Evolutionary conservation across 768 basidiomycete genomes (phyloP).

Genomic region (Boletus insuetus): DNA sequence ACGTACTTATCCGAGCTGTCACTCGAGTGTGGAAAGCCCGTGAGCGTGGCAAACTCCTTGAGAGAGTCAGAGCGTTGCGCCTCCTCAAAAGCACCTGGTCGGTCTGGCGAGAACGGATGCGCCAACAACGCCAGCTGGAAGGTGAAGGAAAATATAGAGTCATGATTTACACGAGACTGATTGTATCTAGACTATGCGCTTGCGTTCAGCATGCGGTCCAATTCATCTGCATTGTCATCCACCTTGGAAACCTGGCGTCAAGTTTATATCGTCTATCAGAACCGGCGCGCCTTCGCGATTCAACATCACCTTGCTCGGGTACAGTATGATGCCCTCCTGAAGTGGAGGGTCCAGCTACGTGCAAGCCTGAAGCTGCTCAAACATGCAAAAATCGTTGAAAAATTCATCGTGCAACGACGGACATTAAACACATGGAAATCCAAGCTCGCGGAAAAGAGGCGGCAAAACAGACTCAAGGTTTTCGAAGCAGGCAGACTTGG

Average conservation of each 20-base stretch:
- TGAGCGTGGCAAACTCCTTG: conserved; percentile 58
- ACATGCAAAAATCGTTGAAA: conserved; percentile 53
- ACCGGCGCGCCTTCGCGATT: conserved; percentile 45
- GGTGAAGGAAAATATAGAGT: conserved; percentile 35
- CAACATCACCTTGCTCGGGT: conserved; percentile 33
- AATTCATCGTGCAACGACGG: conserved; percentile 47
- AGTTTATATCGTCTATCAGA: conserved; percentile 42
- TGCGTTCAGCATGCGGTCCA: conserved; percentile 46
- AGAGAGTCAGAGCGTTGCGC: conserved; percentile 47
- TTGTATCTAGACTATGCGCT: conserved; percentile 43
- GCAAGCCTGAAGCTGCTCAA: conserved; percentile 47
- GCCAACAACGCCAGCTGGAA: conserved; percentile 40
- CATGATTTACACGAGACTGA: conserved; percentile 8
- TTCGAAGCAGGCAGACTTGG: conserved; percentile 39
- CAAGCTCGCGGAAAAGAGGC: conserved; percentile 41
- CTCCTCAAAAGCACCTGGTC: conserved; percentile 45
- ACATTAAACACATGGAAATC: conserved; percentile 50
- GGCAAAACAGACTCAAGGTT: conserved; percentile 43
- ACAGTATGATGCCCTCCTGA: conserved; percentile 46
- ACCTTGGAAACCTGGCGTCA: conserved; percentile 47
- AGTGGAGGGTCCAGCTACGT: conserved; percentile 58
- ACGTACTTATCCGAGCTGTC: conserved; percentile 55
- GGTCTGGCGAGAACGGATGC: conserved; percentile 49
- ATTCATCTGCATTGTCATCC: conserved; percentile 37
- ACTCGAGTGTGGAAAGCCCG: conserved; percentile 66